These are phyloP conservation scores for Kurtzmaniella cleridarum DNA, from an alignment of 805 yeast genomes.

Conservation along the genomic window DNA sequence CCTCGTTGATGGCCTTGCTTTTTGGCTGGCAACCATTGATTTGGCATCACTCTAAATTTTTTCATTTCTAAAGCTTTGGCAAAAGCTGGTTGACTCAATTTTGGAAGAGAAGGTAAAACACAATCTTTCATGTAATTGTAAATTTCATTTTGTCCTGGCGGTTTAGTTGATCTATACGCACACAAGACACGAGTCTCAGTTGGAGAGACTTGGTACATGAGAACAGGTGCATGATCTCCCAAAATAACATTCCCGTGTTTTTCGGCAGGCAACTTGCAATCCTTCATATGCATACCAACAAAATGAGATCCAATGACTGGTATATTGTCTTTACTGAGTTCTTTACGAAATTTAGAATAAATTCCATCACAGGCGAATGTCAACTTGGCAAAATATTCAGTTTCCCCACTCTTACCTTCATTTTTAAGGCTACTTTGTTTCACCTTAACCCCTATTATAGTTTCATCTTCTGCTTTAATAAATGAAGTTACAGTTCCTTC, in stretches of 20 bases:
- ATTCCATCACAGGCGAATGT: constrained; percentile 90
- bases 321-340: constrained; percentile 51
- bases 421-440: constrained; percentile 38
- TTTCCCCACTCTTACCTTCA: constrained; percentile 14
- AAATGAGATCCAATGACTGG: constrained; percentile 80
- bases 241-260: constrained; percentile 86
- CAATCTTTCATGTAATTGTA: constrained; percentile 51
- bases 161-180: constrained; percentile 67
- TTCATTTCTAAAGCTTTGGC: constrained; percentile 48
- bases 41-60: constrained; percentile 84
- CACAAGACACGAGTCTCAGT: constrained; percentile 84
- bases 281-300: constrained; percentile 70
- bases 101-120: constrained; percentile 70
- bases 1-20: constrained; percentile 63
- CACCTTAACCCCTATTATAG: constrained; percentile 73
- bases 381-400: constrained; percentile 49
- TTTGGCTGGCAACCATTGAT: constrained; percentile 80
- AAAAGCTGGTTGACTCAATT: constrained; percentile 60
- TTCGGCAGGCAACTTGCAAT: constrained; percentile 72
- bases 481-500: constrained; percentile 81
- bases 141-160: constrained; percentile 64
- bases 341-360: constrained; percentile 84
- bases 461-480: constrained; percentile 46
- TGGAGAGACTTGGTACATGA: constrained; percentile 82
- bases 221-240: constrained; percentile 81